phyloP scores from a whole-genome alignment of 73 alveolate species.

The Urostyla sp. region DNA sequence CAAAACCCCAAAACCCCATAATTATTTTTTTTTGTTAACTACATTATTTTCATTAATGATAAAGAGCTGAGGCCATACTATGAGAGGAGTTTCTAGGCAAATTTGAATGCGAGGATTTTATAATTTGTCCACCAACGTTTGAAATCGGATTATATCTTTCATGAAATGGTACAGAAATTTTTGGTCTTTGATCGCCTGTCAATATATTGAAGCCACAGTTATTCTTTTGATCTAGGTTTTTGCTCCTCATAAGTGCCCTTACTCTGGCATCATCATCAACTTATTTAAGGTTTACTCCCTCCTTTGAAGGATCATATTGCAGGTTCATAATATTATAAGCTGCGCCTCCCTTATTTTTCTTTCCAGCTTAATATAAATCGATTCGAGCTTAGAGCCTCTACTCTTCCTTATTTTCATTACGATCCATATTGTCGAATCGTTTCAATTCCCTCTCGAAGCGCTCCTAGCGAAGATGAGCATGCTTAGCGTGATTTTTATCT shows the following conservation, averaged over 20 bases:
- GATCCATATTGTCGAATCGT: constrained; percentile 58
- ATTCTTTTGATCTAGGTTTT: constrained; percentile 49
- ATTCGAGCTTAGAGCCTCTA: constrained; percentile 72
- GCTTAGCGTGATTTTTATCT: constrained; percentile 12
- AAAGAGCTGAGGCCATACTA: no score
- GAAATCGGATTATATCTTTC: constrained; percentile 35
- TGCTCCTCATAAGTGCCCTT: constrained; percentile 83
- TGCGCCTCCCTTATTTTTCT: constrained; percentile 91
- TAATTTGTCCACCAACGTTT: constrained; percentile 28
- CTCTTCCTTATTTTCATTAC: constrained; percentile 1
- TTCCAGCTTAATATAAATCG: constrained; percentile 83
- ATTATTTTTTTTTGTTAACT: no score
- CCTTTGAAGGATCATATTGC: constrained; percentile 78
- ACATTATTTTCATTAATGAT: no score
- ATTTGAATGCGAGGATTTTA: background rate
- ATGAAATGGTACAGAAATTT: constrained; percentile 43
- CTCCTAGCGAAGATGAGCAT: constrained; percentile 22
- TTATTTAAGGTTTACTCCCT: constrained; percentile 78
- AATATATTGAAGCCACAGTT: constrained; percentile 28
- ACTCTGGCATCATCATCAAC: constrained; percentile 87
- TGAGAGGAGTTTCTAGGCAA: background rate
- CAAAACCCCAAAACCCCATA: no score
- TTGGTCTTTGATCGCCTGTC: constrained; percentile 40
- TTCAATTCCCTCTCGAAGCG: constrained; percentile 29
- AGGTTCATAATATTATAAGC: constrained; percentile 87